Conservation (phyloP, 352 stramenopile genomes). For the Pythium aphanidermatum region DNA sequence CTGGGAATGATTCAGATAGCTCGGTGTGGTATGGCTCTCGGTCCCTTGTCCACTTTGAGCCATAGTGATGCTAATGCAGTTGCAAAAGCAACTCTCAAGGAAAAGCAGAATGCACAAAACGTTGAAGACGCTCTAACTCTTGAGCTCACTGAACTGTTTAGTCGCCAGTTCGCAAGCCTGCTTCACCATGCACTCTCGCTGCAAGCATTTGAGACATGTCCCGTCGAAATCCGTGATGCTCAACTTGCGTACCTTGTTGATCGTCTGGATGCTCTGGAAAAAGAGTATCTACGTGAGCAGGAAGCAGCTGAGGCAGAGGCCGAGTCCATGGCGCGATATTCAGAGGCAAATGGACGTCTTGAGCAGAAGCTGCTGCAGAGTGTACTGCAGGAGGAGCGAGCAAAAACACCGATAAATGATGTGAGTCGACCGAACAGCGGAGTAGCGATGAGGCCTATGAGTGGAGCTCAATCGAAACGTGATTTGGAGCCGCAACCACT, state of each 20-base stretch:
- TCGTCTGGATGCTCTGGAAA: constrained; percentile 33
- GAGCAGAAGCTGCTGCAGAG: constrained; percentile 31
- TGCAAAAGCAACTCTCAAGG: constrained; percentile 21
- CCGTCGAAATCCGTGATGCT: constrained; percentile 42
- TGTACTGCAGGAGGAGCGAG: constrained; percentile 12
- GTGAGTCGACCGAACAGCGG: constrained; percentile 1
- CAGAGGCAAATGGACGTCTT: constrained; percentile 11
- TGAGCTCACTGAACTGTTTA: constrained; percentile 49
- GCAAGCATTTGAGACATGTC: constrained; percentile 43
- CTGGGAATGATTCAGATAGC: constrained; percentile 68
- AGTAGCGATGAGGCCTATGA: background rate
- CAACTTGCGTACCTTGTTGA: constrained; percentile 36
- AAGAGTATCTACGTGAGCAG: constrained; percentile 25
- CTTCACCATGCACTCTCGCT: constrained; percentile 48
- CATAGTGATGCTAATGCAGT: background rate
- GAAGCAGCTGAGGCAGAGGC: constrained; percentile 25
- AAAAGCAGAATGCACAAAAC: constrained; percentile 33
- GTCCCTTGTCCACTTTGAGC: background rate
- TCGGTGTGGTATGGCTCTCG: constrained; percentile 15
- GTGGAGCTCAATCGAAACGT: background rate
- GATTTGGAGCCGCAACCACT: constrained; percentile 16
- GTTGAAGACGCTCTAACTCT: constrained; percentile 48
- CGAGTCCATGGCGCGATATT: constrained; percentile 12
- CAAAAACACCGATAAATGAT: background rate
- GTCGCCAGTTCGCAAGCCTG: constrained; percentile 45